Percentiles rank a stretch among this genome's conserved stretches.
Evolutionary conservation across 106 monocot species (phyloP).

Genomic region (Dendrobium officinale): DNA sequence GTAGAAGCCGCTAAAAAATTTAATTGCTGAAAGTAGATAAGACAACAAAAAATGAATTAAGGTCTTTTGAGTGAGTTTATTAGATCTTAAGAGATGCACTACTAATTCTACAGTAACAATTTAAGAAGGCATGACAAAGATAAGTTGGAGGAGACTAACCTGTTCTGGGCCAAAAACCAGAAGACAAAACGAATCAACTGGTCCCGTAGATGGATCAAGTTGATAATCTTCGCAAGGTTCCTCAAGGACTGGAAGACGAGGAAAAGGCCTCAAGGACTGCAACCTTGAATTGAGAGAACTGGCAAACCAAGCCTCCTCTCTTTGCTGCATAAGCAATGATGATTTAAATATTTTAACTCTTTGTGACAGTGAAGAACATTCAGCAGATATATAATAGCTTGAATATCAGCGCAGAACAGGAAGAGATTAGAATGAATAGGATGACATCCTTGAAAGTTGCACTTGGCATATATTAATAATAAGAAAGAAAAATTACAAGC

Average conservation of each 20-base stretch:
- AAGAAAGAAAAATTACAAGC: too few species aligned
- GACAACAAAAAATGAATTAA: not conserved
- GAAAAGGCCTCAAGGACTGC: slow-evolving; percentile 65
- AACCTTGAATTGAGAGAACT: slow-evolving; percentile 76
- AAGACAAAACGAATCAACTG: slow-evolving; percentile 78
- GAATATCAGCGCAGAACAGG: not conserved
- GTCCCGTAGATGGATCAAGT: slow-evolving; percentile 62
- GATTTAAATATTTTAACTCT: not conserved
- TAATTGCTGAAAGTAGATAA: not conserved
- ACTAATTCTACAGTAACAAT: not conserved
- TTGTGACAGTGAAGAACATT: not conserved
- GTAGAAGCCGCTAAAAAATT: too few species aligned
- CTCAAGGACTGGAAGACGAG: slow-evolving; percentile 62
- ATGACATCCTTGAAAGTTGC: too few species aligned
- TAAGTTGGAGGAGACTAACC: slow-evolving; percentile 23
- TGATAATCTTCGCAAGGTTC: slow-evolving; percentile 23
- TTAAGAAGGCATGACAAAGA: not conserved
- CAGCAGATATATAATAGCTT: not conserved
- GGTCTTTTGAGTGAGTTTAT: not conserved
- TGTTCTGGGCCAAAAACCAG: slow-evolving; percentile 81
- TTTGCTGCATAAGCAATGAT: slow-evolving; percentile 38
- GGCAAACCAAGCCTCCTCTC: slow-evolving; percentile 85
- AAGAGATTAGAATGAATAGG: not conserved
- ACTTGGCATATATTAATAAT: too few species aligned
- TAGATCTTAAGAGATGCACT: not conserved